These are phyloP conservation scores for Bruguiera sexangula DNA, from an alignment of 345 rosid genomes.

Conservation along the genomic window DNA sequence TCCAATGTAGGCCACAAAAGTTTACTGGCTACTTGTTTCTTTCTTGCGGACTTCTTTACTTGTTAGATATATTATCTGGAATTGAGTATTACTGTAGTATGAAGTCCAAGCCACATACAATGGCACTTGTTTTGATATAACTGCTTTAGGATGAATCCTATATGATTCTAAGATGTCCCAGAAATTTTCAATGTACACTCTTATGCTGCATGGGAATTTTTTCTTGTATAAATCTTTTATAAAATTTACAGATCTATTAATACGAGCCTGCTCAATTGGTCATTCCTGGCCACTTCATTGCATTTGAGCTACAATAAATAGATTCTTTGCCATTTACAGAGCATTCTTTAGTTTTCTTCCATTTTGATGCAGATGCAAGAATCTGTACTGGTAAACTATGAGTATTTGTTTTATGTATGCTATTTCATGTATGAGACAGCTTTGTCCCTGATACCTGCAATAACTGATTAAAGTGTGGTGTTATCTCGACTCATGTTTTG, in stretches of 20 bases:
- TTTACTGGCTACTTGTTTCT: background rate
- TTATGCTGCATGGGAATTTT: background rate
- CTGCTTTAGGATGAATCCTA: background rate
- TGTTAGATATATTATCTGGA: too few relatives aligned
- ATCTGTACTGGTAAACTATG: background rate
- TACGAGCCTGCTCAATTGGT: too few relatives aligned
- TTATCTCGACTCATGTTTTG: background rate
- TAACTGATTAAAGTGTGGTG: background rate
- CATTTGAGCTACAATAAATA: too few relatives aligned
- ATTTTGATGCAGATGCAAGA: background rate
- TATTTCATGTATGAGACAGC: background rate
- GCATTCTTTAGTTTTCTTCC: background rate
- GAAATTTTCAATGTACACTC: background rate
- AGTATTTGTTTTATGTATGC: background rate
- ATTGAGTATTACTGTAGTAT: background rate
- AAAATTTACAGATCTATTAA: too few relatives aligned
- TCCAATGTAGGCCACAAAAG: conserved; percentile 52
- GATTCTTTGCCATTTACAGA: too few relatives aligned
- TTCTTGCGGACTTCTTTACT: background rate
- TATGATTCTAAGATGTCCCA: background rate
- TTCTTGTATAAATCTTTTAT: too few relatives aligned
- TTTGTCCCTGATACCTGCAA: background rate
- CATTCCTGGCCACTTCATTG: too few relatives aligned
- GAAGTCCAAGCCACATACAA: background rate
- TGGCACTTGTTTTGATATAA: background rate